phyloP scores from a whole-genome alignment of 1,284 basidiomycete genomes.

The Trichosporon asahii region DNA sequence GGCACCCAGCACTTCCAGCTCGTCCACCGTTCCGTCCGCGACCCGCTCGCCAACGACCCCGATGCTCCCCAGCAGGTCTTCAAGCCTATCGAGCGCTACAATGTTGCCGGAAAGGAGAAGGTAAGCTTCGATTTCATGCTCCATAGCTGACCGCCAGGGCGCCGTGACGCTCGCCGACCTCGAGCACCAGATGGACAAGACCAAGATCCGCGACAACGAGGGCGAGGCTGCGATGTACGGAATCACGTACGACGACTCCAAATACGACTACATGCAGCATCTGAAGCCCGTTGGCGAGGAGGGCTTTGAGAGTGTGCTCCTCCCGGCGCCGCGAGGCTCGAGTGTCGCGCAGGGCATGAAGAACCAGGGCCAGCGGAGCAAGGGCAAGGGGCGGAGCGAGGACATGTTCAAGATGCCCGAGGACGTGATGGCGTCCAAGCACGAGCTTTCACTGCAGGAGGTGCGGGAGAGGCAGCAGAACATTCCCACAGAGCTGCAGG shows the following conservation, averaged over 20 bases:
- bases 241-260: conserved; percentile 93
- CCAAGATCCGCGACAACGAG: conserved; percentile 50
- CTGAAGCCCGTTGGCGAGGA: conserved; percentile 75
- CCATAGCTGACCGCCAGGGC: conserved; percentile 39
- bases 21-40: conserved; percentile 92
- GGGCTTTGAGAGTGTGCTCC: conserved; percentile 57
- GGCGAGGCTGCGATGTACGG: conserved; percentile 91
- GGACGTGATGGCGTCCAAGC: conserved; percentile 67
- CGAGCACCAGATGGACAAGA: conserved; percentile 43
- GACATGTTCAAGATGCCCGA: conserved; percentile 58
- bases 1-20: conserved; percentile 92
- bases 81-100: conserved; percentile 71
- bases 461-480: conserved; percentile 64
- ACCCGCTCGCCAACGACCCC: conserved; percentile 83
- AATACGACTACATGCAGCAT: conserved; percentile 99
- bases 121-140: neutral
- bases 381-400: conserved; percentile 40
- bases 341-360: conserved; percentile 45
- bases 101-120: conserved; percentile 58
- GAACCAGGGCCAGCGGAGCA: conserved; percentile 25
- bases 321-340: conserved; percentile 65
- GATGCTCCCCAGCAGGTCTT: conserved; percentile 86
- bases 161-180: conserved; percentile 59
- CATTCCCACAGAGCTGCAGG: conserved; percentile 75
- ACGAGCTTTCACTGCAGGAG: conserved; percentile 66